Evolutionary conservation across 176 grass and related monocot genomes (phyloP), one percentile per base, ranked within the genome.

Genomic region (Oryza glumipatula): DNA sequence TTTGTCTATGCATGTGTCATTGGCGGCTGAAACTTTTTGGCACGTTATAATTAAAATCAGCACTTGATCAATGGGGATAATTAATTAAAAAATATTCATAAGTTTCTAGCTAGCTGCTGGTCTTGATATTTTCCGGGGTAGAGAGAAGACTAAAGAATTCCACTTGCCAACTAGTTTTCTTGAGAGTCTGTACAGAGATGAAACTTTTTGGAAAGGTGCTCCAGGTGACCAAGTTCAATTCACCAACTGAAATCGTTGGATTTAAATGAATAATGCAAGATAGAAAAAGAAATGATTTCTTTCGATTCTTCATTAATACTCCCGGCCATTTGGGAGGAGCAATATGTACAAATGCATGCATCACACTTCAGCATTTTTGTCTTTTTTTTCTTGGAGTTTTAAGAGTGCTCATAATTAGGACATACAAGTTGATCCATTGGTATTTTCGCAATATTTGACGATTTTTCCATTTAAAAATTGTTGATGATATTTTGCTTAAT

Each of bases 1-100:
- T 63, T 58, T 67, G 38, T 32, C 7, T 0, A 49, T 14, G 47
- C 47, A 49, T 38, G 28, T 10, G 70, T 64, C 72, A 80, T 5
- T 12, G 66, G 83, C 72, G 23, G 78, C 88, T 85, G 72, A 65
- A 56, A 14, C 44, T 77, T 81, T 72, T 85, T 19, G 65, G 41
- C 77, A 72, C 65, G 72, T 64, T 69, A 39, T 39, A 63, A 23
- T 63, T 23, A 63, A 23, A 63, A 23, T 23, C 9, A n/a, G 58
- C 58, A 63, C 58, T 23, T 23, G 58, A 63, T 63, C 58, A 63
- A 63, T 63, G 58, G 58, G 58, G 8, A 63, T 63, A 10, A 10
- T 6, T 30, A 70, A 51, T 52, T 33, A 17, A 63, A 17, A 63
- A 70, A 52, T 16, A 49, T 52, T 36, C 4, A 63, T 32, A 64